phyloP scores from a whole-genome alignment of 1,139 yeast genomes.

The Taphrina deformans region DNA sequence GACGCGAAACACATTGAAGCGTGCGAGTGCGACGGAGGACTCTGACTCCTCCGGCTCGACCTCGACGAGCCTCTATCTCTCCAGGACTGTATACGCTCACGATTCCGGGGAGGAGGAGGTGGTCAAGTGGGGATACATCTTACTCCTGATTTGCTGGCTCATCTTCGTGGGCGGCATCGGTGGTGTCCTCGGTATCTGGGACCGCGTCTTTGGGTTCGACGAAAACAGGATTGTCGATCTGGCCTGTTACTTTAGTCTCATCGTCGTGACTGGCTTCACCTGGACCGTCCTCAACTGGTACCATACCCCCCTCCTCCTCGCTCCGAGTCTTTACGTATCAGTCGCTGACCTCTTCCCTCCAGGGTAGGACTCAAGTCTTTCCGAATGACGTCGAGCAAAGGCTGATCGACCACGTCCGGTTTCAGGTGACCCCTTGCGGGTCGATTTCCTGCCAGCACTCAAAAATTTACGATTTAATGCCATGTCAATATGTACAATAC shows the following conservation, averaged over 20 bases:
- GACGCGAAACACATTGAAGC: not conserved
- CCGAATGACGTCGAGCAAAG: conserved; percentile 21
- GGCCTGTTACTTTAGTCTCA: conserved; percentile 11
- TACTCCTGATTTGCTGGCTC: conserved; percentile 11
- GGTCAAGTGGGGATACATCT: conserved; percentile 12
- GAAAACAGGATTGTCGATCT: conserved; percentile 1
- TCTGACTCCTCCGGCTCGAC: conserved; percentile 2
- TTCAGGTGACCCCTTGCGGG: too few species aligned
- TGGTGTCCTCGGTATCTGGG: conserved; percentile 15
- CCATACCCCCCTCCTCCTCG: not conserved
- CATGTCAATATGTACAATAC: too few species aligned
- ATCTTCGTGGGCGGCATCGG: conserved; percentile 16
- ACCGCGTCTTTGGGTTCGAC: conserved; percentile 1
- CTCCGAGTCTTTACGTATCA: too few species aligned
- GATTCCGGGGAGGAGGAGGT: not conserved
- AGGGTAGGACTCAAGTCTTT: conserved; percentile 22
- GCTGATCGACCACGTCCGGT: not conserved
- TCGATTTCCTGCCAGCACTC: too few species aligned
- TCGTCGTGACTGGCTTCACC: conserved; percentile 8
- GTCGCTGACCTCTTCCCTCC: not conserved
- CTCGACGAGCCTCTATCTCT: not conserved
- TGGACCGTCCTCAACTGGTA: conserved; percentile 21
- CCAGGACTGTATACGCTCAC: not conserved
- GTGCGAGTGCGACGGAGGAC: not conserved
- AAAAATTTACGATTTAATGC: too few species aligned